Base-by-base conservation (phyloP, 176 grass and related monocot species). In the Aegilops sharonensis region DNA sequence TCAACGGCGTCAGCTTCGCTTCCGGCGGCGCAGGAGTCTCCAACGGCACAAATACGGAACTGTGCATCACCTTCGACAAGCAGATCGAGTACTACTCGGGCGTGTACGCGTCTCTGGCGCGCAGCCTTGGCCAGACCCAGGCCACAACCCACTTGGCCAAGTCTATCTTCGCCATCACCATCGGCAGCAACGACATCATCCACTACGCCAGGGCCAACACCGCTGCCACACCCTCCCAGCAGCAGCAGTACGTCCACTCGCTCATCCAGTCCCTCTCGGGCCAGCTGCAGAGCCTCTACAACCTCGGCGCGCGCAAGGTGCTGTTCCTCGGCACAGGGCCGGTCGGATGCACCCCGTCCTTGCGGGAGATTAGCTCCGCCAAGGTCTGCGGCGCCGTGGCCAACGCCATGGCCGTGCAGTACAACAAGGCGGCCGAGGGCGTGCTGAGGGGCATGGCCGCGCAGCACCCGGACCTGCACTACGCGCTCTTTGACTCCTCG, bases 1-100 rank as follows among this genome's bases (percentile, higher is more conserved):
- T 87, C 1, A 82, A 83, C 64, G 95, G 95, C n/a, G 88, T 97
- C 72, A 97, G 81, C 87, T 97, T 97, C 52, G 95, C 95, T 30
- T 97, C 95, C 0, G 95, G 92, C 3, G 95, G 95, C 8, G 90
- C 90, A 0, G 95, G 95, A 18, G 66, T 92, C 50, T 81, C 88
- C 35, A 91, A 89, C 78, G 67, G 68, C 29, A 97, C 95, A 29
- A 94, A 97, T 77, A 78, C 85, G 21, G 92, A 92, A 61, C 39
- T 52, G 54, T 98, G 95, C 78, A 43, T 98, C 79, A 84, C 64
- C 54, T 87, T 98, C n/a, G 88, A 98, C 83, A 75, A 89, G 83
- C 95, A 98, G 82, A 84, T 98, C 35, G 68, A 87, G 24, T 94
- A 95, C 88, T 94, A 86, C 36, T 85, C 91, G 0, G 54, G 31